Conservation (phyloP, 2,329 filamentous ascomycete genomes). For the Epichloe glyceriae region DNA sequence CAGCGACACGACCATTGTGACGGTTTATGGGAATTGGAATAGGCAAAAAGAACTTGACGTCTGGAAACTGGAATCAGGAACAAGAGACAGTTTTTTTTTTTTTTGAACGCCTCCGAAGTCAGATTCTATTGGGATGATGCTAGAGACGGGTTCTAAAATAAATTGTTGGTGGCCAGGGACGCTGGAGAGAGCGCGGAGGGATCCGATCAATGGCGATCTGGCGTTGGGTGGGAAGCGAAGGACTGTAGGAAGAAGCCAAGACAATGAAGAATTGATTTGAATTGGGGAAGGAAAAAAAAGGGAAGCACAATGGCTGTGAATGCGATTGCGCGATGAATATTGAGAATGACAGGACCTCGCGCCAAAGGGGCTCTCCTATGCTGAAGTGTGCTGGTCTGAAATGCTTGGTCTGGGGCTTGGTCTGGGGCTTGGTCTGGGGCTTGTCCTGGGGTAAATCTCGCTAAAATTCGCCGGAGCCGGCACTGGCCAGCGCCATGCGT, state of each 20-base stretch:
- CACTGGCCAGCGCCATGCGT: neutral
- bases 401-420: neutral
- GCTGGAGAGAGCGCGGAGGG: neutral
- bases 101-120: neutral
- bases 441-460: slow-evolving; percentile 10
- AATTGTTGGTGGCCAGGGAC: neutral
- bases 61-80: neutral
- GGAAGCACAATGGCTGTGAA: too few relatives aligned
- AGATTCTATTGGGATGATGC: neutral
- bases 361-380: too few relatives aligned
- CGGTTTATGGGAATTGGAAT: neutral
- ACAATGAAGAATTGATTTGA: too few relatives aligned
- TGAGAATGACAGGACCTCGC: neutral
- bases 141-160: neutral
- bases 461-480: slow-evolving; percentile 6
- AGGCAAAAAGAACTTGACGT: neutral
- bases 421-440: too few relatives aligned
- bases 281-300: neutral
- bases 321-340: too few relatives aligned
- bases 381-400: neutral
- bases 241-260: neutral
- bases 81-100: neutral
- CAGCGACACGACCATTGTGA: slow-evolving; percentile 12
- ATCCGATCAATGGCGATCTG: neutral
- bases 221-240: neutral